These are phyloP conservation scores for Brassica cretica DNA, from an alignment of 345 rosid species.

Conservation along the genomic window DNA sequence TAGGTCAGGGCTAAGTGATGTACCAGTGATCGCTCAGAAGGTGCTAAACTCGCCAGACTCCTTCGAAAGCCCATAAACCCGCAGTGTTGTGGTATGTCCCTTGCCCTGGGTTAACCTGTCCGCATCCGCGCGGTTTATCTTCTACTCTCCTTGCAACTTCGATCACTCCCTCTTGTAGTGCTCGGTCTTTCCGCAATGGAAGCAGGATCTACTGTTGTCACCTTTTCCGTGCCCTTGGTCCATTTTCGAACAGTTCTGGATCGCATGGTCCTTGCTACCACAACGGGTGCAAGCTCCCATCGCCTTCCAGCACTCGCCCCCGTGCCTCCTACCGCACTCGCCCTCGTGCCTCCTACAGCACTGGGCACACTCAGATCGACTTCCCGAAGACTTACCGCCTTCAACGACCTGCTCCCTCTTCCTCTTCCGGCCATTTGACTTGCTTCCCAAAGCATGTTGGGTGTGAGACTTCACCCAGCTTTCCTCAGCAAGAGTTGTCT, in stretches of 20 bases:
- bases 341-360: neutral
- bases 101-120: no score
- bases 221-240: neutral
- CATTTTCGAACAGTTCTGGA: neutral
- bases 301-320: no score
- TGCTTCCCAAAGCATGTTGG: neutral
- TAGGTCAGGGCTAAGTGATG: no score
- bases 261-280: neutral
- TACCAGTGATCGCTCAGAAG: no score
- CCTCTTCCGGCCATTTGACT: neutral
- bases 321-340: no score
- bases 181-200: neutral
- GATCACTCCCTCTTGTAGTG: neutral
- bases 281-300: no score
- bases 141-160: neutral
- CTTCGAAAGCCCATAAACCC: no score
- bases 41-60: no score
- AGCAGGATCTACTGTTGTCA: neutral
- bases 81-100: no score
- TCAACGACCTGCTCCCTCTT: neutral
- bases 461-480: neutral
- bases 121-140: no score
- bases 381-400: neutral
- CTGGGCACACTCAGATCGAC: neutral
- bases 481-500: neutral